Conservation (phyloP, 345 rosid genomes). For the Eucalyptus urophylla region DNA sequence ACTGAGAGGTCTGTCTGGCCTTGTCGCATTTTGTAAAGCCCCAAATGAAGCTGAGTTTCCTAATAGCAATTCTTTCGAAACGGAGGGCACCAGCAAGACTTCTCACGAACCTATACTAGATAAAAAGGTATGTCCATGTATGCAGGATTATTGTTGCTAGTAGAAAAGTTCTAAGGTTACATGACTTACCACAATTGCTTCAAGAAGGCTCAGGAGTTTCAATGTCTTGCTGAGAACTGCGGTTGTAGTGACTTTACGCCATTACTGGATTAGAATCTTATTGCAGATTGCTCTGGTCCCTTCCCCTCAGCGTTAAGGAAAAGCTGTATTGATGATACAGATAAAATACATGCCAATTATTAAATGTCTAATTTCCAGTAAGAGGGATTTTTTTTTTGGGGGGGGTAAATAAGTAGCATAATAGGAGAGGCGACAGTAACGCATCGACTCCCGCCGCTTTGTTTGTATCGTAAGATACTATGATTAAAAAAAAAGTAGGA, state of each 20-base stretch:
- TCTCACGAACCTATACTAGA: not conserved
- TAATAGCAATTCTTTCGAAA: not conserved
- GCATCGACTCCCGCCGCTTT: rapidly evolving
- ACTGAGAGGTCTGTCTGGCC: not conserved
- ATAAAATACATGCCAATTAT: not conserved
- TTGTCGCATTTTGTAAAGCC: not conserved
- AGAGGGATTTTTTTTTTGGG: rapidly evolving
- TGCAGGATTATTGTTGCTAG: rapidly evolving
- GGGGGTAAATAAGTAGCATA: not conserved
- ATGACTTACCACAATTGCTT: rapidly evolving
- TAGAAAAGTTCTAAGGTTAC: too few species aligned
- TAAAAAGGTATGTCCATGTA: too few species aligned
- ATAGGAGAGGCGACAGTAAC: not conserved
- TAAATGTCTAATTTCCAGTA: rapidly evolving
- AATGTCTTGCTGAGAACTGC: not conserved
- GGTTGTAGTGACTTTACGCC: not conserved
- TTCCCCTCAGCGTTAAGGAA: not conserved
- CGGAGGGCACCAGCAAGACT: not conserved
- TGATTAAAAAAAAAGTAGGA: not conserved
- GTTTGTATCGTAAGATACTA: not conserved
- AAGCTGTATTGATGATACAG: too few species aligned
- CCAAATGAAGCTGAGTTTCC: not conserved
- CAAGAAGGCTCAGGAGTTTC: too few species aligned
- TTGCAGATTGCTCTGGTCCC: not conserved
- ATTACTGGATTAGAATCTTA: not conserved